phyloP scores from a whole-genome alignment of 257 asterid species.

The Craterostigma plantagineum region DNA sequence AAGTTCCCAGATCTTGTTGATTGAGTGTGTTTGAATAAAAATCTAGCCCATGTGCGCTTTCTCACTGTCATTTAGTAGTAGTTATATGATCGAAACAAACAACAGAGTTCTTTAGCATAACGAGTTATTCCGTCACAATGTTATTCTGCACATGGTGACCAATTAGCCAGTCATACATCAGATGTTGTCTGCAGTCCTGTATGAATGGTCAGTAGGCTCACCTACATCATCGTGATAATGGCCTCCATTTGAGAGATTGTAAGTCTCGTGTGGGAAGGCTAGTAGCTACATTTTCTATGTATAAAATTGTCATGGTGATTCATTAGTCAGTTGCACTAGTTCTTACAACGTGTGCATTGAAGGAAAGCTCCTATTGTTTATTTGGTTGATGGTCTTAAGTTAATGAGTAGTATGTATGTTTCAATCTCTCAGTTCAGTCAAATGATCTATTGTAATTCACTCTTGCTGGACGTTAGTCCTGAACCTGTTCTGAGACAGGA shows the following conservation, averaged over 20 bases:
- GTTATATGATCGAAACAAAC: not conserved
- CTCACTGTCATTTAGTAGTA: constrained; percentile 3
- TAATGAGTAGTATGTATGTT: no score
- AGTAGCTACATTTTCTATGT: constrained; percentile 13
- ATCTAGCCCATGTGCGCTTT: not conserved
- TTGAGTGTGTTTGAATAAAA: no score
- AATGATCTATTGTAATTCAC: no score
- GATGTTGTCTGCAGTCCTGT: constrained; percentile 19
- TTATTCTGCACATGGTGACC: constrained; percentile 16
- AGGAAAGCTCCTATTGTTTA: not conserved
- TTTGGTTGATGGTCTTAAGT: no score
- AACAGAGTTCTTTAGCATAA: not conserved
- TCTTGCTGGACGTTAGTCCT: no score
- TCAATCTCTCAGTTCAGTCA: no score
- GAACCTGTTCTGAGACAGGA: no score
- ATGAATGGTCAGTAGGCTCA: constrained; percentile 36
- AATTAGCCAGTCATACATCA: constrained; percentile 35
- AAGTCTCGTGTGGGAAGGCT: constrained; percentile 11
- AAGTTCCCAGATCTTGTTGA: no score
- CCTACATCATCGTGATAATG: constrained; percentile 22
- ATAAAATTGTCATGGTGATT: constrained; percentile 1
- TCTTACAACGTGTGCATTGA: no score
- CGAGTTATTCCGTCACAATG: not conserved
- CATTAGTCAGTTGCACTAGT: not conserved
- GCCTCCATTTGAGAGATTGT: constrained; percentile 14